phyloP scores from a whole-genome alignment of 805 yeast species.

The Wickerhamomyces bisporus region DNA sequence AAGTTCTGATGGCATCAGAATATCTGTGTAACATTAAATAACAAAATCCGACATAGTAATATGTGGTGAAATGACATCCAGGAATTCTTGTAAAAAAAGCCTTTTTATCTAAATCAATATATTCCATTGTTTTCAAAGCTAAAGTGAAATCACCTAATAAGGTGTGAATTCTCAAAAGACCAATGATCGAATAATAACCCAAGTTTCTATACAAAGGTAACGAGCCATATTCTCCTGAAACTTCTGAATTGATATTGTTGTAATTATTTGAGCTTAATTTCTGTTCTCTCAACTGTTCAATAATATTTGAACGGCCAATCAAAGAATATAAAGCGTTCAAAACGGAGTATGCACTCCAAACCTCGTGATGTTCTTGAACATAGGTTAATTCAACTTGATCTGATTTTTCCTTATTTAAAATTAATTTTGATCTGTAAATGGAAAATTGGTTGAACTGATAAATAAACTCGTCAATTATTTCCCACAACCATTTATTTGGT shows the following conservation, averaged over 20 bases:
- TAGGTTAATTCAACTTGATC: conserved; percentile 30
- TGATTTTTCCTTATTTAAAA: conserved; percentile 24
- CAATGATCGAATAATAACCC: conserved; percentile 45
- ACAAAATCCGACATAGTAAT: conserved; percentile 47
- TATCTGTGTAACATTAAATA: conserved; percentile 46
- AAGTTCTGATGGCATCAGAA: conserved; percentile 44
- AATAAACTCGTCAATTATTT: conserved; percentile 46
- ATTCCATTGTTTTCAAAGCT: conserved; percentile 44
- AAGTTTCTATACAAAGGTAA: conserved; percentile 38
- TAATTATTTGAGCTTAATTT: conserved; percentile 11
- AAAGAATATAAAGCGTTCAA: conserved; percentile 44
- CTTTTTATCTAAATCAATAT: conserved; percentile 40
- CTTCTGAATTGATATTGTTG: conserved; percentile 15
- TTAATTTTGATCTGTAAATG: conserved; percentile 33
- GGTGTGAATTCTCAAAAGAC: conserved; percentile 44
- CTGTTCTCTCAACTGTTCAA: conserved; percentile 34
- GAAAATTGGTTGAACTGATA: conserved; percentile 45
- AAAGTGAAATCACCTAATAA: conserved; percentile 44
- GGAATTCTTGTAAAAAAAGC: conserved; percentile 43
- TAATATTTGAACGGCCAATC: conserved; percentile 34
- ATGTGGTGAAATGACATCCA: conserved; percentile 45
- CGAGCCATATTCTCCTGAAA: conserved; percentile 41
- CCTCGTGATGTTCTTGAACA: conserved; percentile 34
- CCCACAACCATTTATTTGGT: conserved; percentile 48
- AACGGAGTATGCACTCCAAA: conserved; percentile 43